Percentiles rank a stretch among this genome's conserved stretches.
Evolutionary conservation across 495 filamentous ascomycete genomes (phyloP).

Genomic region (Xylaria bambusicola): DNA sequence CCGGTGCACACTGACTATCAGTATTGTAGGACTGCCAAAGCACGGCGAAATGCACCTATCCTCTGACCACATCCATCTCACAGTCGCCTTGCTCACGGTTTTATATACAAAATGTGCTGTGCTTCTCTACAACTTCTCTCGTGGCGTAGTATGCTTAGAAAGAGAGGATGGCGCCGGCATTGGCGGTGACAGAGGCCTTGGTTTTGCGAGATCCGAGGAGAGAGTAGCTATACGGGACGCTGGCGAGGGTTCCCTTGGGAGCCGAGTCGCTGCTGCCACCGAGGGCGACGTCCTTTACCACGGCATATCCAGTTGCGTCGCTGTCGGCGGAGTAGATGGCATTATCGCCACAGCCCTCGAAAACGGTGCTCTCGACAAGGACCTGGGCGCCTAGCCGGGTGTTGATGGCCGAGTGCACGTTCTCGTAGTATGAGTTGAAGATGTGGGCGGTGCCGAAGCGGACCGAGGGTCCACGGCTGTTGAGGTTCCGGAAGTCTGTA

Average conservation of each 20-base stretch:
- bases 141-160: conserved; percentile 41
- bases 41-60: too few relatives aligned
- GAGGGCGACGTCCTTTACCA: conserved; percentile 58
- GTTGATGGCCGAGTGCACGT: conserved; percentile 62
- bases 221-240: conserved; percentile 54
- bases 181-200: conserved; percentile 45
- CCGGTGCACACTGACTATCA: too few relatives aligned
- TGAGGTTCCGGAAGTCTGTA: conserved; percentile 57
- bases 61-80: too few relatives aligned
- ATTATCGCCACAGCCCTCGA: conserved; percentile 47
- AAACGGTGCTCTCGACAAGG: conserved; percentile 62
- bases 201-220: conserved; percentile 47
- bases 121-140: too few relatives aligned
- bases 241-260: conserved; percentile 47
- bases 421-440: conserved; percentile 47
- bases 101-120: too few relatives aligned
- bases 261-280: conserved; percentile 51
- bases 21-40: too few relatives aligned
- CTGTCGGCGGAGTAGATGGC: conserved; percentile 58
- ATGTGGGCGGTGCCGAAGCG: conserved; percentile 64
- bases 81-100: too few relatives aligned
- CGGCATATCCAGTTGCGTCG: conserved; percentile 50
- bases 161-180: conserved; percentile 57
- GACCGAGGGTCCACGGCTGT: conserved; percentile 60
- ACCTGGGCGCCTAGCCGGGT: conserved; percentile 66